These are phyloP conservation scores for Pelargonium cotyledonis DNA, from an alignment of 441 rosid species.

Conservation along the genomic window DNA sequence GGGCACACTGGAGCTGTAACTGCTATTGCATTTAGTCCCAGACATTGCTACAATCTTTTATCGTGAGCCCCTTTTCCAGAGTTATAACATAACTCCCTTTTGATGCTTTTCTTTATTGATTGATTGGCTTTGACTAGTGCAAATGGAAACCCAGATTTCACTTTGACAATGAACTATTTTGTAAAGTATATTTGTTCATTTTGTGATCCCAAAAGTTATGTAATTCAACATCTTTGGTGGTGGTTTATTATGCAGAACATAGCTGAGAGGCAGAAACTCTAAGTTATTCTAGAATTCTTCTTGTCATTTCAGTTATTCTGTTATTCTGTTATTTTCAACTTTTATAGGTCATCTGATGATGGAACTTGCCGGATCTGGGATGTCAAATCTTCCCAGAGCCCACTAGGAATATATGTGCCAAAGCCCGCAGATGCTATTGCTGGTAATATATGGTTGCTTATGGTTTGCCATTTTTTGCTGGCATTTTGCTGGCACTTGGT, in stretches of 20 bases:
- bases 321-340: conserved; percentile 19
- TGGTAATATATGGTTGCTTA: conserved; percentile 37
- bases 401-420: conserved; percentile 76
- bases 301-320: conserved; percentile 17
- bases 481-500: conserved; percentile 5
- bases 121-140: conserved; percentile 8
- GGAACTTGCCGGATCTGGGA: conserved; percentile 99
- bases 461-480: conserved; percentile 11
- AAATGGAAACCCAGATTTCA: conserved; percentile 10
- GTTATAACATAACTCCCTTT: conserved; percentile 19
- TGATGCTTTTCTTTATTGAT: conserved; percentile 12
- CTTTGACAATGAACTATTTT: conserved; percentile 15
- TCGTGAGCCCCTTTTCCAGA: conserved; percentile 62
- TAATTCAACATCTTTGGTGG: conserved; percentile 12
- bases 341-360: conserved; percentile 91
- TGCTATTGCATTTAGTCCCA: conserved; percentile 94
- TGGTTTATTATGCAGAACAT: conserved; percentile 11
- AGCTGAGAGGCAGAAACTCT: conserved; percentile 15
- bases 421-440: conserved; percentile 61
- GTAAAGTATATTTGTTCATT: conserved; percentile 12
- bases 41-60: conserved; percentile 82
- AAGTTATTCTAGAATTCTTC: conserved; percentile 16
- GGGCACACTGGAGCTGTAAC: conserved; percentile 98
- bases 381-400: conserved; percentile 62
- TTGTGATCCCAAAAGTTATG: conserved; percentile 4